Evolutionary conservation across 2,329 filamentous ascomycete species (phyloP).

Genomic region (Phaeosphaeriaceae sp.): DNA sequence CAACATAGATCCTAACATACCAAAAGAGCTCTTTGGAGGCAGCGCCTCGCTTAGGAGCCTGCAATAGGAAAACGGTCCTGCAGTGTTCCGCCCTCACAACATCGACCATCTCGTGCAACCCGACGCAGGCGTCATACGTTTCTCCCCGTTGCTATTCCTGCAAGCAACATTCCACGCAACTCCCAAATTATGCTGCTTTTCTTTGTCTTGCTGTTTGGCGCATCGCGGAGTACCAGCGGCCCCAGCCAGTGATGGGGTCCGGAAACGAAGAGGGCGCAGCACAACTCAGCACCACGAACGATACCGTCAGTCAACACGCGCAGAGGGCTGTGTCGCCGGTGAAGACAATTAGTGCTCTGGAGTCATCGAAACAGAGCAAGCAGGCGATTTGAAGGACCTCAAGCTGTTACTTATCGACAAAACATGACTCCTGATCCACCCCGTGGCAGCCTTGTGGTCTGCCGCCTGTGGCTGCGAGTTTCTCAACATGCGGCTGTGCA

Average conservation of each 20-base stretch:
- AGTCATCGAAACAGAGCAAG: conserved; percentile 24
- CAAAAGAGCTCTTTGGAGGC: conserved; percentile 28
- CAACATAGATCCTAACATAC: neutral
- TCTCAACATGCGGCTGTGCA: conserved; percentile 37
- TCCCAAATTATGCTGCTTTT: neutral
- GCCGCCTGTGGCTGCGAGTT: conserved; percentile 23
- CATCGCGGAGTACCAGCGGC: conserved; percentile 1
- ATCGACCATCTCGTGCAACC: conserved; percentile 12
- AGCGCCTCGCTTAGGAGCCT: conserved; percentile 5
- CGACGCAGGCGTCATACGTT: conserved; percentile 29
- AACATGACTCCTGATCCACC: conserved; percentile 14
- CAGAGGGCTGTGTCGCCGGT: conserved; percentile 40
- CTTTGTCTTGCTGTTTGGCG: neutral
- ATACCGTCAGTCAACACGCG: conserved; percentile 21
- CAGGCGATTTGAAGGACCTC: conserved; percentile 26
- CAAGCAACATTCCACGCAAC: conserved; percentile 1
- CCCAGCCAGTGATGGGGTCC: conserved; percentile 2
- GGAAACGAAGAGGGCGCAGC: conserved; percentile 31
- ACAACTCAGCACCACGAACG: conserved; percentile 5
- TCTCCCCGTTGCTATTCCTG: conserved; percentile 12
- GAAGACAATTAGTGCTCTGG: conserved; percentile 21
- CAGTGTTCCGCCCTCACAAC: conserved; percentile 16
- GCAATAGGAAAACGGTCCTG: conserved; percentile 15
- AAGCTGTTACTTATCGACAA: conserved; percentile 37
- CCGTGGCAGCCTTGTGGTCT: conserved; percentile 36